phyloP scores from a whole-genome alignment of 1,284 basidiomycete species.

The Pholiota adiposa region DNA sequence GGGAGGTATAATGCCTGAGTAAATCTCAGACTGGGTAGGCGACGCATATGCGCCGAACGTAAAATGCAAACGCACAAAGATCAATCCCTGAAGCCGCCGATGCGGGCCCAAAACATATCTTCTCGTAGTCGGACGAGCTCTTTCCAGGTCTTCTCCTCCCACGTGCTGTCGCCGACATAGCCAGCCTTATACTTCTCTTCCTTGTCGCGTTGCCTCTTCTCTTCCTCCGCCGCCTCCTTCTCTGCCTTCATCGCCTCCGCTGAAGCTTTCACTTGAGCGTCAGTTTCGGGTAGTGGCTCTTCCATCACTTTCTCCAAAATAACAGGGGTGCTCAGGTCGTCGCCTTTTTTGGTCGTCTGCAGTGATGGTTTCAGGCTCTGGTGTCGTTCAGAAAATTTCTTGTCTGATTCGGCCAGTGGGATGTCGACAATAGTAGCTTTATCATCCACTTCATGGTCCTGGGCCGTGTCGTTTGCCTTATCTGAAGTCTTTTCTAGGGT shows the following conservation, averaged over 20 bases:
- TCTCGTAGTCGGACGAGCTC: slow-evolving; percentile 82
- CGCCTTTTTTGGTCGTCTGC: neutral
- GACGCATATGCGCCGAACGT: neutral
- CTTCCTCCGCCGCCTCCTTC: slow-evolving; percentile 15
- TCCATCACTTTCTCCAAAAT: neutral
- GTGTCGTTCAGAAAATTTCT: neutral
- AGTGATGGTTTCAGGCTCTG: neutral
- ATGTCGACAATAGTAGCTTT: slow-evolving; percentile 3
- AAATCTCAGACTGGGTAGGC: neutral
- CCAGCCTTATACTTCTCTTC: slow-evolving; percentile 34
- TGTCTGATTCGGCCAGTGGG: neutral
- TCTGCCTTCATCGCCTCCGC: neutral
- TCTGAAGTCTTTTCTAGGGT: neutral
- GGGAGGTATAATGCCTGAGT: neutral
- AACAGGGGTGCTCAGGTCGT: neutral
- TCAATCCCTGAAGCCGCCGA: slow-evolving; percentile 58
- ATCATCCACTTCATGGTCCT: slow-evolving; percentile 5
- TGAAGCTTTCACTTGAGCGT: neutral
- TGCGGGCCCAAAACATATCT: slow-evolving; percentile 88
- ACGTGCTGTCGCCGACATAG: slow-evolving; percentile 69
- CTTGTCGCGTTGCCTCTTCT: slow-evolving; percentile 22
- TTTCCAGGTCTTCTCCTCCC: slow-evolving; percentile 92
- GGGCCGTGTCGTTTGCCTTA: neutral
- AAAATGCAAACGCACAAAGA: too few species aligned
- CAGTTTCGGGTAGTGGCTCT: neutral